Base-by-base conservation (phyloP, 106 monocot genomes). In the Chionographis japonica region DNA sequence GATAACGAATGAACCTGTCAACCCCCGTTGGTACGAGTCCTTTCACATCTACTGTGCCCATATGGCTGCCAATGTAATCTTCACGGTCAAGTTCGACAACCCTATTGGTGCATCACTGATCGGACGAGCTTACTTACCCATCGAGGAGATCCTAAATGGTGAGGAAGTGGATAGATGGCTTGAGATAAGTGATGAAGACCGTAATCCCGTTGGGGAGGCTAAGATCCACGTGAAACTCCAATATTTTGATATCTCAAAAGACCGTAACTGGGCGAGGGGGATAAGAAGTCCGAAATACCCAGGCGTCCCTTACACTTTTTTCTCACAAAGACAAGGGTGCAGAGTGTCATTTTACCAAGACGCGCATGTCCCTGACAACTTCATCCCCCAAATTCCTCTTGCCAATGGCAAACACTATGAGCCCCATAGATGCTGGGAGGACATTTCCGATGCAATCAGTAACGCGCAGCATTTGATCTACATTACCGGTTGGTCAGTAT, bases 1-100 rank as follows among this genome's bases (percentile, higher is more conserved):
- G 60, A 51, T 83, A 39, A 40, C 53, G 6, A 55, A 86, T 50
- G 86, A 90, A 62, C 68, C 83, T 19, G 74, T 76, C 40, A 86
- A 78, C 17, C 90, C 83, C 1, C 80, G 67, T 39, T 90, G 90
- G 90, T 60, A 90, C 52, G 90, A 90, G 46, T 81, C 78, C 40
- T 90, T 90, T 69, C 90, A 90, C 62, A 79, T 90, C 41, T 90
- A 90, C 53, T 90, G 85, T 69, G 89, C 85, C 42, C 89, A 90
- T 64, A 38, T 68, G 61, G 75, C 83, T 58, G 59, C 83, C 41
- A 59, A 80, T 54, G 62, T 90, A 19, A 77, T 86, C 65, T 90
- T 90, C 62, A 86, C 89, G 6, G 63, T 90, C 53, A 90, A 90
- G 75, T 67, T 67, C 39, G 72, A 77, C 66, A 75, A 80, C 61